Conservation (phyloP, 257 asterid genomes). For the Petunia secreta region DNA sequence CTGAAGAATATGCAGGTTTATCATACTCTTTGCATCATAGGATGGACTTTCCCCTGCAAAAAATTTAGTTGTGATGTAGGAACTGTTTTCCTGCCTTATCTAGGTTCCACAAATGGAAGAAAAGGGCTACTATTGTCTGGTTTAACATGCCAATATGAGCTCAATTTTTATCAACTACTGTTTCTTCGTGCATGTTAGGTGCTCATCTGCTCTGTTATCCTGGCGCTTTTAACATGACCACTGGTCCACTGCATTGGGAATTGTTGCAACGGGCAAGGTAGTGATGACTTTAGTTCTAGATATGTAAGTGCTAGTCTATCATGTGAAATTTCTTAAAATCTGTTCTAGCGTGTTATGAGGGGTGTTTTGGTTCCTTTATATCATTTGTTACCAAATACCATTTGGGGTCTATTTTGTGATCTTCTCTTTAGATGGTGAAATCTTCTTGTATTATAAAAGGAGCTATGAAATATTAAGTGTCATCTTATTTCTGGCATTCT, state of each 20-base stretch:
- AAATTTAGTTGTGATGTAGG: not conserved
- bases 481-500: conserved; percentile 15
- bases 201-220: conserved; percentile 93
- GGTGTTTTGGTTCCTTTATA: not conserved
- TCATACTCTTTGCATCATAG: not conserved
- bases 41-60: not conserved
- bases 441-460: not conserved
- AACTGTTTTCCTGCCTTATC: conserved; percentile 12
- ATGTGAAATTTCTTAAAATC: not conserved
- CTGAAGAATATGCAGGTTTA: not conserved
- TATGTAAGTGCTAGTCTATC: not conserved
- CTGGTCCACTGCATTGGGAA: conserved; percentile 95
- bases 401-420: not conserved
- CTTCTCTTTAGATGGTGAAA: conserved; percentile 10
- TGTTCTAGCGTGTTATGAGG: not conserved
- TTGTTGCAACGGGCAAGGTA: conserved; percentile 89
- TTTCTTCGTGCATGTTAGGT: conserved; percentile 48
- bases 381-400: not conserved
- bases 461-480: not conserved
- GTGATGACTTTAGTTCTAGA: conserved; percentile 19
- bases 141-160: not conserved
- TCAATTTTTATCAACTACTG: not conserved
- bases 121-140: not conserved
- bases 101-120: conserved; percentile 20
- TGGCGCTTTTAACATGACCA: conserved; percentile 95